Evolutionary conservation across 164 flowering plant species (phyloP).

Genomic region (Annona squamosa): DNA sequence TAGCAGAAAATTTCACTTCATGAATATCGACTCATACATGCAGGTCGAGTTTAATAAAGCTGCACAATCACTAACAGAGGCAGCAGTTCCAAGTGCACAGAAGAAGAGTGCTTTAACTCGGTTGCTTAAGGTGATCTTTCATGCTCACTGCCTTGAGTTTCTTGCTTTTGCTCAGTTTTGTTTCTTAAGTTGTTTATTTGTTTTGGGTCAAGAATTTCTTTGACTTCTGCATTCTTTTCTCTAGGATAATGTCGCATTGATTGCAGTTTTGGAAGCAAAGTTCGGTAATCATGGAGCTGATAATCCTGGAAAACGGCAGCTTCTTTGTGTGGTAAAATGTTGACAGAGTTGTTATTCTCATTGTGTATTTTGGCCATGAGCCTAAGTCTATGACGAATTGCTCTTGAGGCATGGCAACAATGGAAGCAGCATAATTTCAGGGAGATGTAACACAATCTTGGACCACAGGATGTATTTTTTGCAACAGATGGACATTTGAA

Average conservation of each 20-base stretch:
- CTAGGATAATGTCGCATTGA: constrained; percentile 95
- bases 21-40: constrained; percentile 14
- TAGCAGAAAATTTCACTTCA: neutral
- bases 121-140: constrained; percentile 62
- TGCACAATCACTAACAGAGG: constrained; percentile 94
- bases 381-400: neutral
- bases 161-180: neutral
- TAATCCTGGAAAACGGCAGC: constrained; percentile 83
- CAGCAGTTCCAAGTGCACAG: constrained; percentile 66
- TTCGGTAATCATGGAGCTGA: constrained; percentile 69
- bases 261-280: constrained; percentile 91
- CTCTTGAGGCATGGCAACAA: neutral
- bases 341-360: neutral
- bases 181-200: neutral
- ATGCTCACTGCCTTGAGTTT: constrained; percentile 8
- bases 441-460: neutral
- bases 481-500: no score
- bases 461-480: neutral
- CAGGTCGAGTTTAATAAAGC: constrained; percentile 99
- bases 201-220: neutral
- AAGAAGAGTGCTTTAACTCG: constrained; percentile 79
- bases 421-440: neutral
- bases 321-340: constrained; percentile 86
- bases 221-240: neutral
- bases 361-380: neutral